Conservation (phyloP, 371 early-diverging fungal species). For the Lichtheimia hyalospora region DNA sequence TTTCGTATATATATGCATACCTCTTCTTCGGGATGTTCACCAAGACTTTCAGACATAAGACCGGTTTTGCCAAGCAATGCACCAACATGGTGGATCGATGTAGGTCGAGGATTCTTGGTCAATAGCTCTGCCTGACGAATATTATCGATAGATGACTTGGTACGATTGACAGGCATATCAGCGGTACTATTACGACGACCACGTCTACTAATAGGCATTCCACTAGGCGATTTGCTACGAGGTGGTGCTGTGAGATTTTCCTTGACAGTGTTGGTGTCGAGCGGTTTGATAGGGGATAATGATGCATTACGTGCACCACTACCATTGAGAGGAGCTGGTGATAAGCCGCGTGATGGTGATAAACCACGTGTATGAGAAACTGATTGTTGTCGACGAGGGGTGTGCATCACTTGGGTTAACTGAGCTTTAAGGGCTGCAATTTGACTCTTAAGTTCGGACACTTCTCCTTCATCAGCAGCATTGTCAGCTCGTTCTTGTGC, state of each 20-base stretch:
- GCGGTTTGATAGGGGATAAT: constrained; percentile 25
- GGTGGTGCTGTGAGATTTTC: constrained; percentile 11
- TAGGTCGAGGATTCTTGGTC: constrained; percentile 37
- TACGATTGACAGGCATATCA: constrained; percentile 31
- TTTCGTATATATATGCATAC: constrained; percentile 17
- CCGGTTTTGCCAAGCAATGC: constrained; percentile 21
- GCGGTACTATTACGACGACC: constrained; percentile 48
- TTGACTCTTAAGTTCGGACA: constrained; percentile 48
- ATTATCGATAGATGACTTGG: constrained; percentile 39
- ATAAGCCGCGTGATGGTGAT: constrained; percentile 27
- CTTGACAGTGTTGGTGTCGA: constrained; percentile 23
- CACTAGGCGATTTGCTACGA: constrained; percentile 16
- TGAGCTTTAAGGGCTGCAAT: constrained; percentile 51
- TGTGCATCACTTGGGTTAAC: constrained; percentile 39
- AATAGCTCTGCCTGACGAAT: constrained; percentile 36
- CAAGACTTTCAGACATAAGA: constrained; percentile 26
- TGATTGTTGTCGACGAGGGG: constrained; percentile 38
- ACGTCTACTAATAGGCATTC: constrained; percentile 17
- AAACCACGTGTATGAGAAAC: constrained; percentile 19
- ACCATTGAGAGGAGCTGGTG: constrained; percentile 29
- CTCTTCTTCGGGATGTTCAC: constrained; percentile 52
- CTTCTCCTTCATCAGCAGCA: constrained; percentile 40
- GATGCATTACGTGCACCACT: constrained; percentile 26
- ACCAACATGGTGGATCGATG: constrained; percentile 39
- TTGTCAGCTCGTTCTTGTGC: constrained; percentile 34